phyloP scores from a whole-genome alignment of 2,329 filamentous ascomycete species.

The Penicillium sp. region DNA sequence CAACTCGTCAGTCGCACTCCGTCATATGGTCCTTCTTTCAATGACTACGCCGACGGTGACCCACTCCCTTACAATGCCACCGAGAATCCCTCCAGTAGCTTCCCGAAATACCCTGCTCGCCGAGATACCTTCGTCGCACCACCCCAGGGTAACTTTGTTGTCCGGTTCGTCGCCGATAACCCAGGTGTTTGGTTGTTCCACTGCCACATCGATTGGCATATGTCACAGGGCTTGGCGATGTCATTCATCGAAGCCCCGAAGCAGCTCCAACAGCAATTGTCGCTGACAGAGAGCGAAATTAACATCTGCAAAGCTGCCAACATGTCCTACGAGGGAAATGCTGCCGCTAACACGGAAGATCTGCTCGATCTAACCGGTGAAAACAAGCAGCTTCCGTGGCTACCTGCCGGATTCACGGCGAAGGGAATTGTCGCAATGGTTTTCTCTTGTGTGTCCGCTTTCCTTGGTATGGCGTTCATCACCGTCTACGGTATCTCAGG shows the following conservation, averaged over 20 bases:
- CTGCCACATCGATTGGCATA: constrained; percentile 79
- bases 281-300: constrained; percentile 62
- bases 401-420: constrained; percentile 70
- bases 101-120: constrained; percentile 60
- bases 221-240: constrained; percentile 64
- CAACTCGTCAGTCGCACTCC: constrained; percentile 63
- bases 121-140: constrained; percentile 67
- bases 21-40: constrained; percentile 58
- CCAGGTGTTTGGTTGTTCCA: constrained; percentile 69
- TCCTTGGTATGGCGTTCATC: constrained; percentile 67
- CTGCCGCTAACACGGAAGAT: constrained; percentile 68
- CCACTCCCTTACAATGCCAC: constrained; percentile 14
- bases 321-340: constrained; percentile 64
- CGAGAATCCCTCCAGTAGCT: constrained; percentile 35
- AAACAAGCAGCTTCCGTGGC: constrained; percentile 53
- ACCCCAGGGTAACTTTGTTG: constrained; percentile 65
- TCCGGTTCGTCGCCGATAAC: constrained; percentile 51
- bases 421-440: constrained; percentile 72
- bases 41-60: constrained; percentile 47
- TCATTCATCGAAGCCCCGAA: constrained; percentile 64
- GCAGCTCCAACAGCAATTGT: constrained; percentile 60
- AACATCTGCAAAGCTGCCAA: constrained; percentile 57
- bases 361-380: constrained; percentile 64
- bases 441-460: constrained; percentile 67
- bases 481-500: constrained; percentile 57